Conservation (phyloP, 1,284 basidiomycete genomes). For the Paramarasmius palmivorus region DNA sequence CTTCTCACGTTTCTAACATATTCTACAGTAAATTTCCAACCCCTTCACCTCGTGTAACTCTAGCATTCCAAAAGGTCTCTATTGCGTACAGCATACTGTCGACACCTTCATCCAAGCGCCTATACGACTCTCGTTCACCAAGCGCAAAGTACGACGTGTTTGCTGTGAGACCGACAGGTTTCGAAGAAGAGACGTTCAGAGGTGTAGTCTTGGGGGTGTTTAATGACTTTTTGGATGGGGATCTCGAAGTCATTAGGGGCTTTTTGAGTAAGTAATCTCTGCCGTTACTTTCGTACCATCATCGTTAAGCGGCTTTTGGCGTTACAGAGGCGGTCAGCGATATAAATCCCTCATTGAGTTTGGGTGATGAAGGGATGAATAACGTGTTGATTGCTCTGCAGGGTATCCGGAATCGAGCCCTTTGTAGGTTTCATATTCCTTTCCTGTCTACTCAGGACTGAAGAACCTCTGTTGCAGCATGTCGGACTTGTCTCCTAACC, state of each 20-base stretch:
- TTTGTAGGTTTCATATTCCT: constrained; percentile 48
- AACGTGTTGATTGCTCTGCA: constrained; percentile 63
- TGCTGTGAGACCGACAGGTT: constrained; percentile 45
- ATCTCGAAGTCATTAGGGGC: constrained; percentile 77
- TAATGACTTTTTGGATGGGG: constrained; percentile 82
- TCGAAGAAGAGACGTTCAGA: constrained; percentile 77
- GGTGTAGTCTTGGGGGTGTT: constrained; percentile 74
- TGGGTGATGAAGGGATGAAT: constrained; percentile 74
- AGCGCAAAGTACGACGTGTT: constrained; percentile 54
- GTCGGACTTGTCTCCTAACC: constrained; percentile 74
- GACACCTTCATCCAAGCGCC: constrained; percentile 64
- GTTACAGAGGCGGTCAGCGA: constrained; percentile 67
- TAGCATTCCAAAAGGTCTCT: constrained; percentile 84
- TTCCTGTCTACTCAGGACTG: constrained; percentile 8
- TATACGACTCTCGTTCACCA: constrained; percentile 65
- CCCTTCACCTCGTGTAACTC: constrained; percentile 71
- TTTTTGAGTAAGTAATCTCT: constrained; percentile 59
- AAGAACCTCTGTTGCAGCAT: constrained; percentile 46
- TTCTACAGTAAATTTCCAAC: constrained; percentile 70
- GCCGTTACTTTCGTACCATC: not conserved
- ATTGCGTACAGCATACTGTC: constrained; percentile 82
- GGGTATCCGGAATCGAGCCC: constrained; percentile 63
- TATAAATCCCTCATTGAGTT: constrained; percentile 65
- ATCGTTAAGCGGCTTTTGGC: constrained; percentile 1
- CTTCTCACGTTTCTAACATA: constrained; percentile 10